Percentiles rank a stretch among this genome's conserved stretches.
These are phyloP conservation scores for Pyrenula massariospora DNA, from an alignment of 495 filamentous ascomycete genomes.

Conservation along the genomic window DNA sequence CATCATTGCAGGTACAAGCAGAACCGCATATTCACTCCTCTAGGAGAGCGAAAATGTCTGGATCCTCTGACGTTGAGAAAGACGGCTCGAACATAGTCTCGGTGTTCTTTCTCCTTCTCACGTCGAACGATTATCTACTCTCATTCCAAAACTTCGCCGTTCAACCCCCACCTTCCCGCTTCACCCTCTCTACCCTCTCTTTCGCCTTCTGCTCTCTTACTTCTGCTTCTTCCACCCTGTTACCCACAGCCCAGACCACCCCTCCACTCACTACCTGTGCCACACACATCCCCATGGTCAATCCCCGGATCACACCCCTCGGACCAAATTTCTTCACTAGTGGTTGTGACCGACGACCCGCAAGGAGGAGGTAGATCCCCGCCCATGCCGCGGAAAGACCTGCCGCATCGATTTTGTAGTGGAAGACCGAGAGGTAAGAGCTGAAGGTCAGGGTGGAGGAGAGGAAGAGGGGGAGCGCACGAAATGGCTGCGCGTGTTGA, in stretches of 20 bases:
- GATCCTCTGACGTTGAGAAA: no score
- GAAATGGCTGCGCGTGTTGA: constrained; percentile 65
- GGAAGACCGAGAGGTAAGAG: constrained; percentile 70
- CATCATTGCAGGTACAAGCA: no score
- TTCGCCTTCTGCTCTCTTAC: constrained; percentile 8
- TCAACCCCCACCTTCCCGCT: not conserved
- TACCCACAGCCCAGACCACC: constrained; percentile 56
- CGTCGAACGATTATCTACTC: no score
- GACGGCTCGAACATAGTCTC: no score
- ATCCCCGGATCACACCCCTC: constrained; percentile 58
- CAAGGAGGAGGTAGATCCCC: constrained; percentile 71
- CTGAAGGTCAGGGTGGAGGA: constrained; percentile 75
- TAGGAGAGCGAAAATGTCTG: no score
- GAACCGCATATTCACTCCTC: no score
- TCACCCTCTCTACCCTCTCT: not conserved
- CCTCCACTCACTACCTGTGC: constrained; percentile 62
- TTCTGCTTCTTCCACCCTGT: constrained; percentile 40
- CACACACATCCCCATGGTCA: constrained; percentile 57
- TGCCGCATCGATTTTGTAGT: constrained; percentile 70
- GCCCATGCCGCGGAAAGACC: constrained; percentile 81
- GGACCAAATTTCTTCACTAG: constrained; percentile 50
- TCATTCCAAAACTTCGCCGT: no score
- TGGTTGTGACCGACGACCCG: constrained; percentile 49
- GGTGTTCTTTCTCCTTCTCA: no score
- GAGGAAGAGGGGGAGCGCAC: constrained; percentile 67